A percentile compares a stretch with the other conserved stretches of the same genome.
These are phyloP conservation scores for Crassisporium funariophilum DNA, from an alignment of 768 basidiomycete species.

Conservation along the genomic window DNA sequence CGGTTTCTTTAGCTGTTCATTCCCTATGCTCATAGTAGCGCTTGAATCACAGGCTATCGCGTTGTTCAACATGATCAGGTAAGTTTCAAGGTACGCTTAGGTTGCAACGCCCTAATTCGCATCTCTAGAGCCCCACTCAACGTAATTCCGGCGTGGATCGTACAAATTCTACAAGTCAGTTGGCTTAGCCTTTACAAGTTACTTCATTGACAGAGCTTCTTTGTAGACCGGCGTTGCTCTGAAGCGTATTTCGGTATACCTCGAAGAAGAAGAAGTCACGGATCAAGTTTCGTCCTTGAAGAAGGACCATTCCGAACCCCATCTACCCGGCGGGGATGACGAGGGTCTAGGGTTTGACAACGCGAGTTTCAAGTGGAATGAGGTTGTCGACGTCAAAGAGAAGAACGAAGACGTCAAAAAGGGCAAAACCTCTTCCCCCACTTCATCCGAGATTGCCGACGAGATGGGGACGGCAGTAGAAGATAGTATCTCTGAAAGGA, in stretches of 20 bases:
- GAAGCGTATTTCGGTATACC: constrained; percentile 66
- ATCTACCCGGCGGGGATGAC: constrained; percentile 31
- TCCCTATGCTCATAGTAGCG: neutral
- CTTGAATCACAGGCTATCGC: constrained; percentile 64
- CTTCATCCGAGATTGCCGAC: constrained; percentile 17
- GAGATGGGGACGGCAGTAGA: constrained; percentile 25
- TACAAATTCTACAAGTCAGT: constrained; percentile 68
- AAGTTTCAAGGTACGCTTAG: constrained; percentile 14
- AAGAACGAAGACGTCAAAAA: constrained; percentile 24
- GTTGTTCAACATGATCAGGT: constrained; percentile 84
- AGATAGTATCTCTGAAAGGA: constrained; percentile 19
- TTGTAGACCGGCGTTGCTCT: constrained; percentile 61
- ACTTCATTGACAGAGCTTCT: neutral
- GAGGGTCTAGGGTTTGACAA: constrained; percentile 58
- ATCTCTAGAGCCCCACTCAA: constrained; percentile 63
- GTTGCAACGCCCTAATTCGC: neutral
- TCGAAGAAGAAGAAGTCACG: constrained; percentile 70
- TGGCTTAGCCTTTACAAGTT: no score
- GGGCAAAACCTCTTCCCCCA: constrained; percentile 11
- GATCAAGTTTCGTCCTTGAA: constrained; percentile 70
- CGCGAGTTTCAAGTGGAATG: constrained; percentile 65
- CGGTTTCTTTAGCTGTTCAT: neutral
- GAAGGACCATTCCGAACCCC: constrained; percentile 30
- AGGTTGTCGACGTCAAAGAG: constrained; percentile 35
- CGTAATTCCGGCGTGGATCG: constrained; percentile 78